These are phyloP conservation scores for Melampsora larici-populina DNA, from an alignment of 1,284 basidiomycete species.

Conservation along the genomic window DNA sequence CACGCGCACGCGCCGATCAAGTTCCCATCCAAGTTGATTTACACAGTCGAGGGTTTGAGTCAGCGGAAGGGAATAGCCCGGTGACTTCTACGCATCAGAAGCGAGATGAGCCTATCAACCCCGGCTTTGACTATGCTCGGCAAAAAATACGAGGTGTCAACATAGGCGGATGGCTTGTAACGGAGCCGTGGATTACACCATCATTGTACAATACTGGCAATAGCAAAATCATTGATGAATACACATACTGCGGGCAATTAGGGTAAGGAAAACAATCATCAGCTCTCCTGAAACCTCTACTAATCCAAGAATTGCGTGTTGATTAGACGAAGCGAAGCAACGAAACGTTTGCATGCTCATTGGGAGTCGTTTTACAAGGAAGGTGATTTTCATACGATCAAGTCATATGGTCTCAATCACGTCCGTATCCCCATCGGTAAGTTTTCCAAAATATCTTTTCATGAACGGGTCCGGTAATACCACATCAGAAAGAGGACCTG, in stretches of 20 bases:
- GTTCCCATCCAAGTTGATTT: too few species aligned
- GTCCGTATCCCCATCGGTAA: slow-evolving; percentile 83
- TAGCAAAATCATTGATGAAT: slow-evolving; percentile 65
- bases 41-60: too few species aligned
- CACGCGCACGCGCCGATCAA: too few species aligned
- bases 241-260: slow-evolving; percentile 64
- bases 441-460: slow-evolving; percentile 36
- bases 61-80: too few species aligned
- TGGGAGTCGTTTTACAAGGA: slow-evolving; percentile 81
- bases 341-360: slow-evolving; percentile 60
- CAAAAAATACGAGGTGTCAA: too few species aligned
- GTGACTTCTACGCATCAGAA: too few species aligned
- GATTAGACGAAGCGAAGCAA: slow-evolving; percentile 43
- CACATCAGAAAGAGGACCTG: background rate
- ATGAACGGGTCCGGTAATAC: too few species aligned
- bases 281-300: background rate
- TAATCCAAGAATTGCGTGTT: too few species aligned
- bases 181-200: slow-evolving; percentile 78
- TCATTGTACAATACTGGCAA: slow-evolving; percentile 66
- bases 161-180: background rate
- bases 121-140: slow-evolving; percentile 39
- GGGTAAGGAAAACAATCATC: slow-evolving; percentile 49
- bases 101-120: too few species aligned
- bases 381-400: slow-evolving; percentile 68
- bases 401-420: slow-evolving; percentile 73